phyloP scores from a whole-genome alignment of 257 asterid genomes.

The Orobanche coerulescens region DNA sequence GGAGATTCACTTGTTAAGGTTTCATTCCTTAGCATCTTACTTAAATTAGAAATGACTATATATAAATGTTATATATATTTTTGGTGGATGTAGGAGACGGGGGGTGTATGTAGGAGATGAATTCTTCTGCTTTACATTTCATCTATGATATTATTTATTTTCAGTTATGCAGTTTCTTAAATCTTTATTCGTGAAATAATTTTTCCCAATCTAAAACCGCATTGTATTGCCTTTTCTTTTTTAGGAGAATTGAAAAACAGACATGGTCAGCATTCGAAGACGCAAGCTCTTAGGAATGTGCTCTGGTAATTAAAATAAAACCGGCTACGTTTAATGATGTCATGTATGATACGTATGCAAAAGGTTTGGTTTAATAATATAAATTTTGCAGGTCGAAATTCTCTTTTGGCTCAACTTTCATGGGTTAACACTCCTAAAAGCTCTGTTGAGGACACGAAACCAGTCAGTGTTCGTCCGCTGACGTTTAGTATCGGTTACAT shows the following conservation, averaged over 20 bases:
- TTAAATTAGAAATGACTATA: not conserved
- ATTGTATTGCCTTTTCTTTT: constrained; percentile 9
- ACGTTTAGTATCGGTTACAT: constrained; percentile 33
- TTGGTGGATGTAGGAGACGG: not conserved
- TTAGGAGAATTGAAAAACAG: constrained; percentile 30
- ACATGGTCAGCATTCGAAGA: constrained; percentile 94
- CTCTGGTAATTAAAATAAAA: constrained; percentile 43
- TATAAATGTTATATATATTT: constrained; percentile 7
- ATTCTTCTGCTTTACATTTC: constrained; percentile 8
- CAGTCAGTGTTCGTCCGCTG: constrained; percentile 41
- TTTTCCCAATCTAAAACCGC: too few relatives aligned
- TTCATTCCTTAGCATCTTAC: constrained; percentile 1
- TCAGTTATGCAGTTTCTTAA: not conserved
- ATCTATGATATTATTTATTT: not conserved
- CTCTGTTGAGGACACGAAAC: constrained; percentile 31
- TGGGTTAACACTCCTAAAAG: constrained; percentile 30
- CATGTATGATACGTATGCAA: not conserved
- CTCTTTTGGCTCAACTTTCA: constrained; percentile 48
- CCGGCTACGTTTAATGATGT: not conserved
- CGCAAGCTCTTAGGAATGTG: constrained; percentile 52
- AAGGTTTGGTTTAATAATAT: not conserved
- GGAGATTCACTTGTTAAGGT: not conserved
- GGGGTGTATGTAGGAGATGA: constrained; percentile 12
- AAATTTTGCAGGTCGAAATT: constrained; percentile 33
- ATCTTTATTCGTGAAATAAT: not conserved